phyloP scores from a whole-genome alignment of 2,329 filamentous ascomycete species.

The Trichoderma afroharzianum region DNA sequence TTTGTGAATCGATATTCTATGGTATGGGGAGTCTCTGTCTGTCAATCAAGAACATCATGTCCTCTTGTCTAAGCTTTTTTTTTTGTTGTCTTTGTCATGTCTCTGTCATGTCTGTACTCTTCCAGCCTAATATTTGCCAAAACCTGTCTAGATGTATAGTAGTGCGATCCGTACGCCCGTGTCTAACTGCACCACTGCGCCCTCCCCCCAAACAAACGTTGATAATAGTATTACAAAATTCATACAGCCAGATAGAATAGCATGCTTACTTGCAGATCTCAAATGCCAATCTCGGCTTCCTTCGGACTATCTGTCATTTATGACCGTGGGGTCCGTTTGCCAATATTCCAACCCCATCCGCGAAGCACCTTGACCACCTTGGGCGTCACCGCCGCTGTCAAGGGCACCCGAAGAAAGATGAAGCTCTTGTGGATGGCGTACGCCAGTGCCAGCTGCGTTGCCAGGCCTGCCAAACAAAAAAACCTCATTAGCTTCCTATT shows the following conservation, averaged over 20 bases:
- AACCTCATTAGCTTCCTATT: constrained; percentile 24
- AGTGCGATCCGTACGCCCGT: neutral
- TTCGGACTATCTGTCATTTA: neutral
- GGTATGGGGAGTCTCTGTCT: neutral
- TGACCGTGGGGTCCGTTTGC: constrained; percentile 54
- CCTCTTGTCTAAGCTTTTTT: neutral
- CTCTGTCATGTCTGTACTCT: neutral
- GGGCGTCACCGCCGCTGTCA: constrained; percentile 85
- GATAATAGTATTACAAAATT: constrained; percentile 7
- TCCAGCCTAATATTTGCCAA: neutral
- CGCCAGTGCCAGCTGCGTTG: constrained; percentile 83
- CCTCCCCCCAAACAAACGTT: neutral
- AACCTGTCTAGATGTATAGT: neutral
- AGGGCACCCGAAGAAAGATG: constrained; percentile 90
- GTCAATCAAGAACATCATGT: neutral
- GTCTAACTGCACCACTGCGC: neutral
- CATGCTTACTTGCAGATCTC: constrained; percentile 3
- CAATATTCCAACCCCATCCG: constrained; percentile 92
- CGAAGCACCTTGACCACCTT: constrained; percentile 89
- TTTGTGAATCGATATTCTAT: neutral
- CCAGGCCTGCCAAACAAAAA: constrained; percentile 46
- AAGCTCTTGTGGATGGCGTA: constrained; percentile 98
- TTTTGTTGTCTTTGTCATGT: neutral
- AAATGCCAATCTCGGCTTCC: neutral
- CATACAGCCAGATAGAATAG: neutral